Percentiles rank a stretch among this genome's conserved stretches.
Evolutionary conservation across 2,329 filamentous ascomycete species (phyloP).

Genomic region (Nemania sp.): DNA sequence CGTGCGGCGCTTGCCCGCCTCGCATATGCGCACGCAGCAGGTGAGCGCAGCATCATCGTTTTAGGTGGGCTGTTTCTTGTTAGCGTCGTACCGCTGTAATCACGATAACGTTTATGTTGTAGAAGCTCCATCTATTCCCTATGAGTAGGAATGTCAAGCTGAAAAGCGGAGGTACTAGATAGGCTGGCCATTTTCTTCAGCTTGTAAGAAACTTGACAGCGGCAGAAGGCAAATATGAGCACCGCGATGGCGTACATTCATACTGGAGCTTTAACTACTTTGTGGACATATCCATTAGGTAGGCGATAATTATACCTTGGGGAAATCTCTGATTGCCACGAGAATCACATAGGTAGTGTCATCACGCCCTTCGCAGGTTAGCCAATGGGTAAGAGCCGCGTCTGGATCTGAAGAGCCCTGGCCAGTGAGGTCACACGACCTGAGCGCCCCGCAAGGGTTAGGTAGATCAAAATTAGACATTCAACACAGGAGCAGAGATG

Average conservation of each 20-base stretch:
- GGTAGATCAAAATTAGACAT: constrained; percentile 30
- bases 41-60: too few relatives aligned
- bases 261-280: too few relatives aligned
- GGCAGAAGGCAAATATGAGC: neutral
- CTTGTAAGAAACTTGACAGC: too few relatives aligned
- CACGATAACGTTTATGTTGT: too few relatives aligned
- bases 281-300: neutral
- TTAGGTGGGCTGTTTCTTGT: too few relatives aligned
- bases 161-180: too few relatives aligned
- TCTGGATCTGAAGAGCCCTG: constrained; percentile 25
- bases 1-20: neutral
- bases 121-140: too few relatives aligned
- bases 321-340: neutral
- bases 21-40: too few relatives aligned
- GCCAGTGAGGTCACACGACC: constrained; percentile 36
- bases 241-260: too few relatives aligned
- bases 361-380: constrained; percentile 5
- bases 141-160: too few relatives aligned
- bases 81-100: neutral
- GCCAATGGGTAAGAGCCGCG: constrained; percentile 29
- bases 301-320: neutral
- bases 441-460: constrained; percentile 29
- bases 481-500: constrained; percentile 4
- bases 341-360: neutral
- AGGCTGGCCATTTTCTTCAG: too few relatives aligned